Evolutionary conservation across 2,329 filamentous ascomycete species (phyloP).

Genomic region (Exserohilum turcica): DNA sequence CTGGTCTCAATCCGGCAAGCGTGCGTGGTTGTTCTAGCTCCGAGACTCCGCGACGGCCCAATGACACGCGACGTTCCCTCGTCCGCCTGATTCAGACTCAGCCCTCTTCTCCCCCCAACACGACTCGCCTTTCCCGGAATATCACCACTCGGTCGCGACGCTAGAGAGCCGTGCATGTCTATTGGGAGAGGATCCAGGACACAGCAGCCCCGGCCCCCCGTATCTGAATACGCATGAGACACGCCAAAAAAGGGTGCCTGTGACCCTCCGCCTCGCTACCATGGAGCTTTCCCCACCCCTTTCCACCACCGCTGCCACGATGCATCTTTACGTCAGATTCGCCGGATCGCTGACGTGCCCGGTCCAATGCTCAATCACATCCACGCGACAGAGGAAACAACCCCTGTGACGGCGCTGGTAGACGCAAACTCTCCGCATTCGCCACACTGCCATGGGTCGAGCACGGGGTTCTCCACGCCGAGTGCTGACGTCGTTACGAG

Average conservation of each 20-base stretch:
- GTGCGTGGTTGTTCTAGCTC: neutral
- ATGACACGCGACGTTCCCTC: constrained; percentile 5
- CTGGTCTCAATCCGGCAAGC: neutral
- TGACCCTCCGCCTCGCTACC: constrained; percentile 6
- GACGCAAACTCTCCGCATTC: neutral
- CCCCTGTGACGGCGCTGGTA: neutral
- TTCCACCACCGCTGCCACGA: neutral
- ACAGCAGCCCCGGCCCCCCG: constrained; percentile 3
- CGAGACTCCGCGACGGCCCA: constrained; percentile 9
- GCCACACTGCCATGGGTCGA: neutral
- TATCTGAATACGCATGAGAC: constrained; percentile 2
- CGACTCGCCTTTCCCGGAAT: constrained; percentile 9
- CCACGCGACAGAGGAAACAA: neutral
- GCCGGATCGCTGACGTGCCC: neutral
- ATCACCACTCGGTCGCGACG: neutral
- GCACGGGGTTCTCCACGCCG: neutral
- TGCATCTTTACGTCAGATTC: neutral
- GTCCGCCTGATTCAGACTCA: constrained; percentile 1
- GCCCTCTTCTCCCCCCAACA: constrained; percentile 2
- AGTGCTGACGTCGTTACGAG: neutral
- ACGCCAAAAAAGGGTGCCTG: constrained; percentile 9
- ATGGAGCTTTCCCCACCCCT: neutral
- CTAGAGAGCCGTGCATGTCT: neutral
- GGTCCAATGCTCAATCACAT: neutral
- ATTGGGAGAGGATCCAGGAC: constrained; percentile 7